Conservation (phyloP, 495 filamentous ascomycete species). For the Neurospora hispaniola region DNA sequence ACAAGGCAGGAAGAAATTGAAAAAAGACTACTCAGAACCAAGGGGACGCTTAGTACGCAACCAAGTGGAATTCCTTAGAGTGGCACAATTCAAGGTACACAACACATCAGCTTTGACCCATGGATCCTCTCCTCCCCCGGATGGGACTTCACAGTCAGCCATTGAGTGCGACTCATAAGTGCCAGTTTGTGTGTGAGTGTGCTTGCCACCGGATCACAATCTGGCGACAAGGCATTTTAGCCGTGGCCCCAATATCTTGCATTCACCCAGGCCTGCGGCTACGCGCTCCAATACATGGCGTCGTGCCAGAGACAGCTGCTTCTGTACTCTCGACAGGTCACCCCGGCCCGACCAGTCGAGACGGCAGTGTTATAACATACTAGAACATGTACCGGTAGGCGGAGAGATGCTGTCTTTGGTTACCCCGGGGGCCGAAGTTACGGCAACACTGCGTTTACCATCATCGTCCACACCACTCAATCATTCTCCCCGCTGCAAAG, state of each 20-base stretch:
- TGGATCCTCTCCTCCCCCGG: background rate
- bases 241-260: slow-evolving; percentile 24
- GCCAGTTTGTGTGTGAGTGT: background rate
- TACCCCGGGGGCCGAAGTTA: slow-evolving; percentile 7
- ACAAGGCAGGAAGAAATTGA: background rate
- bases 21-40: background rate
- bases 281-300: slow-evolving; percentile 17
- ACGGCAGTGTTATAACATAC: background rate
- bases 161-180: slow-evolving; percentile 6
- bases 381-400: background rate
- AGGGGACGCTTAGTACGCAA: background rate
- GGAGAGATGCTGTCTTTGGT: slow-evolving; percentile 2
- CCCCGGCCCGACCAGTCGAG: background rate
- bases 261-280: slow-evolving; percentile 28
- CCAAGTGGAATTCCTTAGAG: background rate
- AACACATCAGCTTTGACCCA: background rate
- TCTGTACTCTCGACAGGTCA: slow-evolving; percentile 10
- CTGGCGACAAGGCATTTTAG: slow-evolving; percentile 22
- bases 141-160: background rate
- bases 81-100: background rate
- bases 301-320: slow-evolving; percentile 10
- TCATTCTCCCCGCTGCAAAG: background rate
- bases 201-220: slow-evolving; percentile 22
- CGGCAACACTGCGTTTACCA: slow-evolving; percentile 11
- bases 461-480: background rate